Percentiles rank a stretch among this genome's conserved stretches.
These are phyloP conservation scores for Fusarium nygamai DNA, from an alignment of 2,329 filamentous ascomycete species.

Conservation along the genomic window DNA sequence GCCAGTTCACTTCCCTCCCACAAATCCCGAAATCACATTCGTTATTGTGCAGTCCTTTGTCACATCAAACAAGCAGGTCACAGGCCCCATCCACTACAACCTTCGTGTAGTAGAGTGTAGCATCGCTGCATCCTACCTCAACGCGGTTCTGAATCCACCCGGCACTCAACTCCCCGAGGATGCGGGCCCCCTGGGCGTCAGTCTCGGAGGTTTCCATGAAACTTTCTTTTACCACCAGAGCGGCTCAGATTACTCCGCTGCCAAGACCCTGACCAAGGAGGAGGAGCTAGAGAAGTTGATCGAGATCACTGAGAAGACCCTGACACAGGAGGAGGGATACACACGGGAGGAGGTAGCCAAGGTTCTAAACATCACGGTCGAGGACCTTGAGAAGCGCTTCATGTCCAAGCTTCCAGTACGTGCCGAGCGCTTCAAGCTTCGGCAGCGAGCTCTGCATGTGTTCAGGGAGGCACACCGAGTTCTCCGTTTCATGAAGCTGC, in stretches of 20 bases:
- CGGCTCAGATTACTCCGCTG: conserved; percentile 51
- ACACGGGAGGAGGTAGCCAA: conserved; percentile 84
- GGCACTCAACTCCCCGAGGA: conserved; percentile 76
- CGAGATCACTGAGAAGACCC: conserved; percentile 72
- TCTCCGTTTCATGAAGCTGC: conserved; percentile 80
- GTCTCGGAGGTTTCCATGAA: conserved; percentile 87
- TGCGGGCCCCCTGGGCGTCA: conserved; percentile 82
- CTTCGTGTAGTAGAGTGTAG: conserved; percentile 95
- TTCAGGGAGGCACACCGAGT: conserved; percentile 90
- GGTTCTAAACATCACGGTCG: conserved; percentile 73
- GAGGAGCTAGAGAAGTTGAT: conserved; percentile 81
- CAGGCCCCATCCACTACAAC: conserved; percentile 94
- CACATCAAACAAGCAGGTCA: conserved; percentile 92
- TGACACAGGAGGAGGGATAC: conserved; percentile 85
- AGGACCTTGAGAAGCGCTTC: conserved; percentile 79
- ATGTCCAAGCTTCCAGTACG: conserved; percentile 90
- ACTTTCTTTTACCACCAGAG: conserved; percentile 72
- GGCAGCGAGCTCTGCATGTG: conserved; percentile 89
- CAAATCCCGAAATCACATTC: conserved; percentile 86
- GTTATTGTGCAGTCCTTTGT: conserved; percentile 96
- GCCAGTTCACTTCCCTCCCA: conserved; percentile 83
- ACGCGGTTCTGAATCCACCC: conserved; percentile 65
- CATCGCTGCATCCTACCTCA: conserved; percentile 78
- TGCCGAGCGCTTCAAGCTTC: conserved; percentile 86
- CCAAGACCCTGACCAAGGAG: conserved; percentile 58